phyloP scores from a whole-genome alignment of 2,329 filamentous ascomycete genomes.

The Rutstroemia sydowiana region DNA sequence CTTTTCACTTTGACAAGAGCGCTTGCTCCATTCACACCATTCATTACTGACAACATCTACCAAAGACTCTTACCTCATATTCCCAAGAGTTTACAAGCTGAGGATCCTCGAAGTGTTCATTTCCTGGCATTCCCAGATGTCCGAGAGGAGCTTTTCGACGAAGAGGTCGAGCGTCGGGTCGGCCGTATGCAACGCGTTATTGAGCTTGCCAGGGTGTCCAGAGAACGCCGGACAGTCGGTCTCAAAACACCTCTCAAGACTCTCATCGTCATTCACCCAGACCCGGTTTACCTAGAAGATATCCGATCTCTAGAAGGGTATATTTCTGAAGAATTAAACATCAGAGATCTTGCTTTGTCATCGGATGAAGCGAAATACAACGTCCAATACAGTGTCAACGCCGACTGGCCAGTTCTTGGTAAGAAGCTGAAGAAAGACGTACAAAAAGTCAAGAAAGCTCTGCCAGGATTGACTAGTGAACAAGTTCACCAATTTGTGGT shows the following conservation, averaged over 20 bases:
- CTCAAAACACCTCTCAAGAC: conserved; percentile 89
- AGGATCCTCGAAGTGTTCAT: conserved; percentile 81
- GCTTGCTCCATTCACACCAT: conserved; percentile 90
- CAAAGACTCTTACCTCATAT: conserved; percentile 74
- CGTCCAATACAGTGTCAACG: conserved; percentile 81
- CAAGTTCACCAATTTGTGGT: conserved; percentile 74
- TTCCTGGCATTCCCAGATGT: conserved; percentile 89
- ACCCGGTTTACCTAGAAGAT: conserved; percentile 77
- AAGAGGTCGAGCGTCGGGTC: conserved; percentile 77
- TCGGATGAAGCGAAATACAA: conserved; percentile 86
- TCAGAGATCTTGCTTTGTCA: conserved; percentile 76
- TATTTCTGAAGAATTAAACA: conserved; percentile 85
- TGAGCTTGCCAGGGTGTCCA: conserved; percentile 76
- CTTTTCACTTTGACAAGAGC: conserved; percentile 82
- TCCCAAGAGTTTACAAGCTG: conserved; percentile 58
- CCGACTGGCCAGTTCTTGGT: conserved; percentile 89
- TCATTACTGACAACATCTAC: conserved; percentile 94
- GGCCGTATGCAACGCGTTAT: conserved; percentile 93
- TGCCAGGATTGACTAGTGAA: conserved; percentile 70
- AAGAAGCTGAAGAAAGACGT: conserved; percentile 98
- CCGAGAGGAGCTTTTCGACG: conserved; percentile 79
- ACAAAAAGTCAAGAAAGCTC: conserved; percentile 80
- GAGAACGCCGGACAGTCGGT: conserved; percentile 77
- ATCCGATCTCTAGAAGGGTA: conserved; percentile 80
- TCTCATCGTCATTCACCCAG: conserved; percentile 79